A percentile compares a stretch with the other conserved stretches of the same genome.
These are phyloP conservation scores for Metschnikowia dekortorum DNA, from an alignment of 805 yeast genomes.

Conservation along the genomic window DNA sequence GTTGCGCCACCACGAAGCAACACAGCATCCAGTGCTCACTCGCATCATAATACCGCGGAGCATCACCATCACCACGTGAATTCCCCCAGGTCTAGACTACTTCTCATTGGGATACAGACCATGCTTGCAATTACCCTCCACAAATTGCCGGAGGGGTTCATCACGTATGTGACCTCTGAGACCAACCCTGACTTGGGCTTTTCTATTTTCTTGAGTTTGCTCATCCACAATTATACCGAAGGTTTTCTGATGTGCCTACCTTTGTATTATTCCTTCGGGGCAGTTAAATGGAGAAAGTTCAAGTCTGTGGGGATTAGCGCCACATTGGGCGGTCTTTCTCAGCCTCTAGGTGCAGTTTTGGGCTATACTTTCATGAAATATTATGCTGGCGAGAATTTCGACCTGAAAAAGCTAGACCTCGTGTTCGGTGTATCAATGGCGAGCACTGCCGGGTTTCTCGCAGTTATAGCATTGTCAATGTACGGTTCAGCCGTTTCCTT, in stretches of 20 bases:
- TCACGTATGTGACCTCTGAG: constrained; percentile 77
- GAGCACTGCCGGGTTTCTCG: constrained; percentile 77
- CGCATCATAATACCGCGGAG: constrained; percentile 15
- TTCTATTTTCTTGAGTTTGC: constrained; percentile 75
- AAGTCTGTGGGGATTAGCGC: constrained; percentile 66
- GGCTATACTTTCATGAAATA: constrained; percentile 50
- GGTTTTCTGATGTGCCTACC: constrained; percentile 95
- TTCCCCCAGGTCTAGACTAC: constrained; percentile 70
- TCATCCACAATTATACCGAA: constrained; percentile 88
- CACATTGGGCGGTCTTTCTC: constrained; percentile 75
- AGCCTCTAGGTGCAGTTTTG: constrained; percentile 81
- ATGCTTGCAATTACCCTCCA: constrained; percentile 83
- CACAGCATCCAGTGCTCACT: constrained; percentile 4
- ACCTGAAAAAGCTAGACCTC: constrained; percentile 26
- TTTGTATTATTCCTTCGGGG: constrained; percentile 64
- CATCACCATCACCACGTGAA: constrained; percentile 78
- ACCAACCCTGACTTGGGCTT: constrained; percentile 61
- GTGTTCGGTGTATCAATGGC: constrained; percentile 62
- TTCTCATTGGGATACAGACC: constrained; percentile 88
- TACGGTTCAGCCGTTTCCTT: constrained; percentile 76
- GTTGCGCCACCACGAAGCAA: neutral
- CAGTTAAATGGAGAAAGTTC: constrained; percentile 35
- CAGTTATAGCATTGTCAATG: constrained; percentile 82
- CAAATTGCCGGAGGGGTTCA: constrained; percentile 92
- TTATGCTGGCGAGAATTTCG: constrained; percentile 26